Base-by-base conservation (phyloP, 2,329 filamentous ascomycete genomes). In the Fusarium newnesense region DNA sequence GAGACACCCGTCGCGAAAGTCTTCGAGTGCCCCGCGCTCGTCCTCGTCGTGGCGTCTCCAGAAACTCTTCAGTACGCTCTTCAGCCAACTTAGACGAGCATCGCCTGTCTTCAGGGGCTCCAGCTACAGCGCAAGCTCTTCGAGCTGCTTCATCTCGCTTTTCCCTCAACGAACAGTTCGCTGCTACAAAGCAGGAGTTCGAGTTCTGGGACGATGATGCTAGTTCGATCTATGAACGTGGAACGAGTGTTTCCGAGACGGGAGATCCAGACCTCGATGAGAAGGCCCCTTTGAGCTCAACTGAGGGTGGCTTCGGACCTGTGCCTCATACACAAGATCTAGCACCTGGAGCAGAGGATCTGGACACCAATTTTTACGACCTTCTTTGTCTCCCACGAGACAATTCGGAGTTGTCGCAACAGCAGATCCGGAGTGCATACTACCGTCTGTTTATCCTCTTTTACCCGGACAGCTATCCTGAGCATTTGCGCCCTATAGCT, bases 121-220 rank as follows among this genome's bases (percentile, higher is more conserved):
- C 74, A 15, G 47, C 69, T 24, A 32, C 67, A 36, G 67, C 54
- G n/a, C 79, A 78, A 39, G 69, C 70, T 24, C 75, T 83, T 47
- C 80, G 82, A 34, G 80, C 82, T 36, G 78, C 78, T n/a, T 79
- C 80, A 18, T 86, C 84, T 32, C 83, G 85, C 50, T 84, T 83
- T 77, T 87, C 85, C 6, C 79, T 87, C 52, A 83, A 81, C 50
- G 84, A 86, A 49, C 84, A 87, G 62, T 87, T 87, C 64, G 84
- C 85, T 26, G 78, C 84, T 40, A 87, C 85, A 10, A 79, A 84
- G 37, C 81, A 80, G 53, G 85, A 87, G 66, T 84, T 83, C 56
- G 84, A 86, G 53, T 85, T 87, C 58, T 85, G 81, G 72, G 85
- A 84, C 62, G 85, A 87, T 73, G 85, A 87, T 69, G 82, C 79